Conservation (phyloP, 257 asterid genomes). For the Solanum pennellii region DNA sequence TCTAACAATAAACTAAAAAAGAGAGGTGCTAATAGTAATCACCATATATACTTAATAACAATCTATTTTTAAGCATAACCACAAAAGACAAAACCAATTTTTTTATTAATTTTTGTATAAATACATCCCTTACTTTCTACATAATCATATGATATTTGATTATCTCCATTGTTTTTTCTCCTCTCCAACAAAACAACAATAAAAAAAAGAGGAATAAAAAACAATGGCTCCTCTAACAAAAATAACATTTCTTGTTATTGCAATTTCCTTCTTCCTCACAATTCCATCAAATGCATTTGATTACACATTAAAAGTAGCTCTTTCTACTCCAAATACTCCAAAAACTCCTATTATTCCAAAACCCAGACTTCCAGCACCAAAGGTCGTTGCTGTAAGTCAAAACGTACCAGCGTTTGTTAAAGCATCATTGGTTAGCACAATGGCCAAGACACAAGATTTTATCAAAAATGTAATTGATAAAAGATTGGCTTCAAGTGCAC, state of each 20-base stretch:
- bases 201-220: not conserved
- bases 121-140: not conserved
- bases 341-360: not conserved
- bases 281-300: not conserved
- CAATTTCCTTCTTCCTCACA: not conserved
- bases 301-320: not conserved
- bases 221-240: constrained; percentile 7
- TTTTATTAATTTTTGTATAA: not conserved
- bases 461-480: constrained; percentile 10
- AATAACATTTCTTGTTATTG: constrained; percentile 1
- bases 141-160: not conserved
- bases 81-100: not conserved
- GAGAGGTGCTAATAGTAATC: not conserved
- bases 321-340: not conserved
- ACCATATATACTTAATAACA: not conserved
- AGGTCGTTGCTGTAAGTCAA: not conserved
- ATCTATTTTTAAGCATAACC: not conserved
- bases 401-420: constrained; percentile 1
- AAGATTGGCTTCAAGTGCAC: not conserved
- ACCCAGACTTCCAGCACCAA: not conserved
- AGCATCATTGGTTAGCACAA: constrained; percentile 11
- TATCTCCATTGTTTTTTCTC: not conserved
- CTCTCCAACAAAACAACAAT: not conserved
- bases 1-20: not conserved
- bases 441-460: constrained; percentile 13